Conservation (phyloP, 352 stramenopile genomes). For the Phytophthora citricola region DNA sequence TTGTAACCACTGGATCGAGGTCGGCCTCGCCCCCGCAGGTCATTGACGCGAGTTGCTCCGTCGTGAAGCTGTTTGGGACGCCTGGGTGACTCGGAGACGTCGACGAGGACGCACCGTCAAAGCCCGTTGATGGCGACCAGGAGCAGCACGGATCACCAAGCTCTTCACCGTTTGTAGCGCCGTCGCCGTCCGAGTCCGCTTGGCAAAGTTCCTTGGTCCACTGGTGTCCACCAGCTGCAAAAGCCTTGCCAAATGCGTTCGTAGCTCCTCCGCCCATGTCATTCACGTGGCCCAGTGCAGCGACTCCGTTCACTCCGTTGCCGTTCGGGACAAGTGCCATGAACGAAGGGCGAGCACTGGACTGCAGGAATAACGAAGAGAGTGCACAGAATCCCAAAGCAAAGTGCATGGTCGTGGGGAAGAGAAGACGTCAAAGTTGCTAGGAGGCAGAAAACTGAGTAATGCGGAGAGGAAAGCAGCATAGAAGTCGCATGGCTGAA, state of each 20-base stretch:
- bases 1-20: conserved; percentile 10
- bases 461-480: conserved; percentile 30
- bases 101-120: conserved; percentile 15
- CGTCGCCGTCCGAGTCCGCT: conserved; percentile 77
- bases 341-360: conserved; percentile 47
- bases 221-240: conserved; percentile 38
- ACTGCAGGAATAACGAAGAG: conserved; percentile 10
- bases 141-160: conserved; percentile 88
- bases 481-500: conserved; percentile 18
- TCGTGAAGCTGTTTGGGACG: conserved; percentile 49
- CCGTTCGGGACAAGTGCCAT: conserved; percentile 71
- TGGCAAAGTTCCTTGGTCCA: conserved; percentile 74
- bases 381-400: conserved; percentile 12
- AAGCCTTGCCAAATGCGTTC: conserved; percentile 73
- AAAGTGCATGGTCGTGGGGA: conserved; percentile 29
- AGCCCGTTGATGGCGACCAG: conserved; percentile 46
- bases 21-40: conserved; percentile 42
- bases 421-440: conserved; percentile 11
- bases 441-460: conserved; percentile 23
- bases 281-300: conserved; percentile 65
- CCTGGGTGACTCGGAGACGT: conserved; percentile 42
- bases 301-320: conserved; percentile 48
- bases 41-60: conserved; percentile 37
- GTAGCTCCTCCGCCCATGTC: conserved; percentile 49
- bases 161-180: conserved; percentile 89